Evolutionary conservation across 2,329 filamentous ascomycete genomes (phyloP).

Genomic region (Aspergillus pseudotamarii): DNA sequence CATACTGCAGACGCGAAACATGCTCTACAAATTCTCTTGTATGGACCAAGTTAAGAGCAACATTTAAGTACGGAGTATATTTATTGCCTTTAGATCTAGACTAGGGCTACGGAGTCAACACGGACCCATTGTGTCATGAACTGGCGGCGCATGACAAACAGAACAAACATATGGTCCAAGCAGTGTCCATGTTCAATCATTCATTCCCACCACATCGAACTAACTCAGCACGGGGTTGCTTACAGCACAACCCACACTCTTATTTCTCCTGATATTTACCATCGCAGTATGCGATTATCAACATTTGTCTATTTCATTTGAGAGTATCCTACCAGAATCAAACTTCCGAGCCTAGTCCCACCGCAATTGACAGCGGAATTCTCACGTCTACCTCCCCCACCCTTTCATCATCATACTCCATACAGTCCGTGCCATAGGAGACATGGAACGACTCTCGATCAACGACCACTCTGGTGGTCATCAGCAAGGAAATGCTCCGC

Average conservation of each 20-base stretch:
- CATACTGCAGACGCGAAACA: not conserved
- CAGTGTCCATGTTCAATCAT: not conserved
- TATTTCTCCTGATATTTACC: not conserved
- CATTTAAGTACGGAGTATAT: not conserved
- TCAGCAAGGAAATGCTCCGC: constrained; percentile 32
- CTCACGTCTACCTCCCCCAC: constrained; percentile 6
- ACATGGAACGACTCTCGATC: constrained; percentile 41
- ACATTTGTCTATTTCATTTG: not conserved
- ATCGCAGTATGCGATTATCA: constrained; percentile 13
- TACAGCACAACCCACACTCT: not conserved
- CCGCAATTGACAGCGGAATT: constrained; percentile 7
- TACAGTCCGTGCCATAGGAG: constrained; percentile 13
- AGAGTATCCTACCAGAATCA: not conserved
- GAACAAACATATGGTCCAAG: constrained; percentile 8
- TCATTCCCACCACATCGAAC: constrained; percentile 1
- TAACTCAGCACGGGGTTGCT: constrained; percentile 3
- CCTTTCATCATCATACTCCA: constrained; percentile 15
- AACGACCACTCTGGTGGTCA: constrained; percentile 35
- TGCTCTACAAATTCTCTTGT: not conserved
- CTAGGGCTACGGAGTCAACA: not conserved
- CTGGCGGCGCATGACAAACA: constrained; percentile 2
- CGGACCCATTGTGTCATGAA: not conserved
- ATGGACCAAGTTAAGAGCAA: not conserved
- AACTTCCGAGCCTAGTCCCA: constrained; percentile 3
- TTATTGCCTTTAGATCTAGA: not conserved